Evolutionary conservation across 1,284 basidiomycete species (phyloP), one percentile per base, ranked within the genome.

Genomic region (Pseudozyma pruni): DNA sequence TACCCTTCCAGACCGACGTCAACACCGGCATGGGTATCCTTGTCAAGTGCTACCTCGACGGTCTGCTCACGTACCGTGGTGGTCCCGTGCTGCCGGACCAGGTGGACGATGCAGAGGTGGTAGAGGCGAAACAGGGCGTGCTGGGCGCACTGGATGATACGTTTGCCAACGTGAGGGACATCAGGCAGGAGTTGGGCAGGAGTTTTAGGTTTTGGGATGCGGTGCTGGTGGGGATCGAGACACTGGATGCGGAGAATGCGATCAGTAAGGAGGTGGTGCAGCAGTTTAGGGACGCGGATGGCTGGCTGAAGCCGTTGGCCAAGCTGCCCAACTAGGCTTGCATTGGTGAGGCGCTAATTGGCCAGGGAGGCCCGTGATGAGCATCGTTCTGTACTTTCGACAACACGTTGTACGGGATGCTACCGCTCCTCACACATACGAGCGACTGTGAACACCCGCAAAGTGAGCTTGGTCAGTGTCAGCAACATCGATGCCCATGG

Each of bases 181-280:
- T 95, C 8, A 89, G 89, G 83, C 85, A 85, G 54, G 95, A 99
- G 86, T 90, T 99, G 46, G 92, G 94, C 82, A 86, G 96, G 52
- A 94, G 94, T 5, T 98, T 98, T 86, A 87, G 96, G 75, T 98
- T 98, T 86, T 99, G 96, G 95, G 91, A 95, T 81, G 88, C 94
- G 83, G 88, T 93, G 75, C 88, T 97, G 84, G 88, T 88, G 48
- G 93, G 92, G 76, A 91, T 98, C 86, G 87, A 93, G 83, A 89
- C 90, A 71, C 86, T 98, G 83, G 90, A 91, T 32, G 76, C 81
- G 83, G 82, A 83, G 32, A 69, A 79, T 44, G 88, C 89, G 32
- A 90, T 93, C 52, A 85, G 91, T 75, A 86, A 88, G 40, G 90
- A 94, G 81, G 84, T 98, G 83, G 91, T 91, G 80, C 89, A 91